These are phyloP conservation scores for Verticillium tricorpus DNA, from an alignment of 2,329 filamentous ascomycete species.

Conservation along the genomic window DNA sequence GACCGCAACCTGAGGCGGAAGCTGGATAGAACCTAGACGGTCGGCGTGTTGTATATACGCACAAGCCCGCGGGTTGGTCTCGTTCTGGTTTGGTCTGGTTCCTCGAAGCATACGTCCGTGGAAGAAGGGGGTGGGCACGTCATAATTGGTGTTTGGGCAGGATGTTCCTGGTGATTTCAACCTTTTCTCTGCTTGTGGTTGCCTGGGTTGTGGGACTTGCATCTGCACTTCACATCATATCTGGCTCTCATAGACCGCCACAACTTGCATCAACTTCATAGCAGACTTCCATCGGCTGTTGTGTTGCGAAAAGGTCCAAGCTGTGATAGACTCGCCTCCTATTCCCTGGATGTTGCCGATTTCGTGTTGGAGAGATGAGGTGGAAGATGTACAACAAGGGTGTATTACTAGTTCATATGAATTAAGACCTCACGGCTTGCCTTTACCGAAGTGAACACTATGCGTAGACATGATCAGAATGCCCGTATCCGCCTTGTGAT, in stretches of 20 bases:
- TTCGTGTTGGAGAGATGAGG: not conserved
- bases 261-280: not conserved
- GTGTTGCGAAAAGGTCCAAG: not conserved
- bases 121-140: not conserved
- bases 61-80: not conserved
- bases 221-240: not conserved
- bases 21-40: slow-evolving; percentile 51
- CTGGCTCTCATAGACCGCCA: not conserved
- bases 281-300: not conserved
- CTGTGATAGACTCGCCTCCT: not conserved
- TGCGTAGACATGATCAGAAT: not conserved
- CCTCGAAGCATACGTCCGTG: not conserved
- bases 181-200: not conserved
- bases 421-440: not conserved
- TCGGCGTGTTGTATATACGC: not conserved
- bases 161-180: not conserved
- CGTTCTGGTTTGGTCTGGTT: not conserved
- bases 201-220: not conserved
- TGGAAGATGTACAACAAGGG: not conserved
- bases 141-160: not conserved
- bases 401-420: not conserved
- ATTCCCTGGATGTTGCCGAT: not conserved
- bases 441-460: not conserved
- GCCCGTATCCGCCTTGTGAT: not conserved
- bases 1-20: slow-evolving; percentile 86